phyloP scores from a whole-genome alignment of 2,329 filamentous ascomycete species.

The Alternaria triticina region DNA sequence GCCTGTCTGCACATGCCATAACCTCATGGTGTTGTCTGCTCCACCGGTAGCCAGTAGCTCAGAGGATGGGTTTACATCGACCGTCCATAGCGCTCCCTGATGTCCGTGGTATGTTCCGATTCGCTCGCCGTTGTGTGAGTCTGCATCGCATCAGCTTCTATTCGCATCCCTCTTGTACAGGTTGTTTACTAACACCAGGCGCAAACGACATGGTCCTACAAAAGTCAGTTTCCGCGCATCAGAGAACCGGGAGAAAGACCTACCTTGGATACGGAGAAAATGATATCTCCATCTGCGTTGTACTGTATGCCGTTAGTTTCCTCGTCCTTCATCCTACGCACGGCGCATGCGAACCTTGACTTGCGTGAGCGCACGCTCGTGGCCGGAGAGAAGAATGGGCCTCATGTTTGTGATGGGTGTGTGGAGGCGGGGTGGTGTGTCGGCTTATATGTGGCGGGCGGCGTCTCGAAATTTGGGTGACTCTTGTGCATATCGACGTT shows the following conservation, averaged over 20 bases:
- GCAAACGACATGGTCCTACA: constrained; percentile 85
- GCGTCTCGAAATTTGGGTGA: constrained; percentile 39
- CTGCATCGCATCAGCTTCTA: constrained; percentile 34
- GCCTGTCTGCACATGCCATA: constrained; percentile 95
- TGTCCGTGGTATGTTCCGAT: constrained; percentile 94
- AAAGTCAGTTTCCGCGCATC: neutral
- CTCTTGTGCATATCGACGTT: constrained; percentile 34
- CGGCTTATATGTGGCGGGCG: constrained; percentile 27
- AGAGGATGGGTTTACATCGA: constrained; percentile 92
- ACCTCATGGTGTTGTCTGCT: constrained; percentile 95
- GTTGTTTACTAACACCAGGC: constrained; percentile 70
- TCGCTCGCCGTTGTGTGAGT: constrained; percentile 95
- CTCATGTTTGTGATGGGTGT: constrained; percentile 68
- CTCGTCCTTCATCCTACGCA: neutral
- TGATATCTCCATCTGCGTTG: constrained; percentile 85
- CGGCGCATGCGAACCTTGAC: constrained; percentile 62
- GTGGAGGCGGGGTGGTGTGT: constrained; percentile 23
- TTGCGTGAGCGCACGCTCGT: constrained; percentile 95
- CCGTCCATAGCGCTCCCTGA: constrained; percentile 97
- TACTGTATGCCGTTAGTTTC: constrained; percentile 52
- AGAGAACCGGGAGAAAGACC: neutral
- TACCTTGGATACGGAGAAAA: constrained; percentile 76
- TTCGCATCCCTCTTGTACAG: constrained; percentile 1
- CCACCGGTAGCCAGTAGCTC: constrained; percentile 93
- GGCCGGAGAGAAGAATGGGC: constrained; percentile 93